Conservation (phyloP, 345 rosid genomes). For the Angophora floribunda region DNA sequence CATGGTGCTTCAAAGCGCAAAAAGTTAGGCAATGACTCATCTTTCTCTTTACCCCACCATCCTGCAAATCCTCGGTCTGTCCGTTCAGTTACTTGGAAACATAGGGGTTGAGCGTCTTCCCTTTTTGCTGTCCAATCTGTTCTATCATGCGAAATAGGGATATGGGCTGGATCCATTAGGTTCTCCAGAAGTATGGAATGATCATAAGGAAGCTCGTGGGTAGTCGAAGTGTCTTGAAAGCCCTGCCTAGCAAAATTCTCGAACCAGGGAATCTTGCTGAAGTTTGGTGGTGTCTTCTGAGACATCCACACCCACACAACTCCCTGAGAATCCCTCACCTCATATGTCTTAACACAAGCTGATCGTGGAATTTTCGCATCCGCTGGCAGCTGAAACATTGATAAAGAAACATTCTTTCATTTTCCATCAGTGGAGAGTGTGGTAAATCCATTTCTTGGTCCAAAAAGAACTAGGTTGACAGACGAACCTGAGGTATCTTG, state of each 20-base stretch:
- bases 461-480: not conserved
- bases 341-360: constrained; percentile 66
- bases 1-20: constrained; percentile 78
- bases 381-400: constrained; percentile 48
- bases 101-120: constrained; percentile 80
- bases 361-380: constrained; percentile 72
- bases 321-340: constrained; percentile 81
- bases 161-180: constrained; percentile 96
- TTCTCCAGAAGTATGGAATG: constrained; percentile 93
- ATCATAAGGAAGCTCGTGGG: constrained; percentile 91
- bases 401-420: not conserved
- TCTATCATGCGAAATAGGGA: constrained; percentile 88
- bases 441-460: not conserved
- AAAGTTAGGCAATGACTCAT: constrained; percentile 30
- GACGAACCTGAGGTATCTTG: constrained; percentile 80
- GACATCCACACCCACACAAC: constrained; percentile 98
- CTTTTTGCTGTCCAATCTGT: constrained; percentile 83
- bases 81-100: constrained; percentile 65
- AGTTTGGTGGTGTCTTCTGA: constrained; percentile 49
- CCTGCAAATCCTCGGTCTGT: constrained; percentile 79
- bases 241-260: constrained; percentile 76
- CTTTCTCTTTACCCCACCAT: constrained; percentile 80
- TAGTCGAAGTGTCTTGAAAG: constrained; percentile 57
- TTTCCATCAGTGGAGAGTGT: not conserved
- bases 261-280: constrained; percentile 76